A percentile compares a stretch with the other conserved stretches of the same genome.
Conservation (phyloP, 768 basidiomycete genomes). For the Melanogaster broomeanus region DNA sequence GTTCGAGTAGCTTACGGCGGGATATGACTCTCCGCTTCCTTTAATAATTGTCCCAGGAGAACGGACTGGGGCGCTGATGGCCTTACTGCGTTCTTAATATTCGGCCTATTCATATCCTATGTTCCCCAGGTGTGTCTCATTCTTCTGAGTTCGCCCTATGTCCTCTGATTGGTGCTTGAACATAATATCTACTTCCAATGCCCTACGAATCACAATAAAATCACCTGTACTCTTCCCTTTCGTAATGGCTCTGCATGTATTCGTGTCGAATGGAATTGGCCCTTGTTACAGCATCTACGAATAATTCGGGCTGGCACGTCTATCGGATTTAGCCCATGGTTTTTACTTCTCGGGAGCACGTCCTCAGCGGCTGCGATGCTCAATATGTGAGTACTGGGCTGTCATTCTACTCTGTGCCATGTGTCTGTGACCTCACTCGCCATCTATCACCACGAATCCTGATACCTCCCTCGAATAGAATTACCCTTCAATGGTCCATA, state of each 20-base stretch:
- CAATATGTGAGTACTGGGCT: conserved; percentile 60
- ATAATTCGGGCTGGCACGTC: conserved; percentile 80
- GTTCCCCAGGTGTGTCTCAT: conserved; percentile 64
- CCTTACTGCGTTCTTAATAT: conserved; percentile 64
- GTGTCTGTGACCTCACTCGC: background rate
- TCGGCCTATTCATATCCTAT: conserved; percentile 82
- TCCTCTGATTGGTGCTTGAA: background rate
- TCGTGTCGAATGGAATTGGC: no score
- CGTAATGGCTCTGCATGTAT: no score
- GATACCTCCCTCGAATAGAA: conserved; percentile 42
- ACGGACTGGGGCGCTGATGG: conserved; percentile 69
- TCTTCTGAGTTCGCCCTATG: background rate
- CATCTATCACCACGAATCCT: background rate
- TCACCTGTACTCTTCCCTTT: no score
- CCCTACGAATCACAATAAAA: background rate
- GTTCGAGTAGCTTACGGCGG: background rate
- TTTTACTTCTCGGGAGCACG: conserved; percentile 84
- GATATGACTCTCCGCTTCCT: background rate
- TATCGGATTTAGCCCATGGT: conserved; percentile 91
- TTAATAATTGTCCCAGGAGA: conserved; percentile 43
- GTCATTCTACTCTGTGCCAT: background rate
- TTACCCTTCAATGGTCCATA: conserved; percentile 82
- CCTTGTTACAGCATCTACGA: conserved; percentile 58
- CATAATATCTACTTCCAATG: no score
- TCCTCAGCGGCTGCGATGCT: conserved; percentile 81